Percentiles rank a stretch among this genome's conserved stretches.
Evolutionary conservation across 306 rosid genomes (phyloP).

Genomic region (Sicyos edulis): DNA sequence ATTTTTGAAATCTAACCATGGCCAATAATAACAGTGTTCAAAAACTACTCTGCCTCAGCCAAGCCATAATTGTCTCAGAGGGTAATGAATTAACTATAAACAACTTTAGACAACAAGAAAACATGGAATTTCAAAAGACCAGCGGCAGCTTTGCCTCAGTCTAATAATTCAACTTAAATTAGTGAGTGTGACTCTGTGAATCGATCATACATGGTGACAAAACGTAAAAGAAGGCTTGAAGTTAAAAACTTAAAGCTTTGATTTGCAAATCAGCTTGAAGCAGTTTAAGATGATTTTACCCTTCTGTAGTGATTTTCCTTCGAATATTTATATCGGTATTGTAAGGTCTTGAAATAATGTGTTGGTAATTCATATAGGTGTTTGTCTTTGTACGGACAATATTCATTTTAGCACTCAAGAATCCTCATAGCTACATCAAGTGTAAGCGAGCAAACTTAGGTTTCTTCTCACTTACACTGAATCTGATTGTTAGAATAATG

Average conservation of each 20-base stretch:
- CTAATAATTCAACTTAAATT: not conserved
- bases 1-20: not conserved
- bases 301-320: not conserved
- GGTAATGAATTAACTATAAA: not conserved
- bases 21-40: not conserved
- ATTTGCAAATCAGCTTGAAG: not conserved
- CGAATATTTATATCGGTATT: not conserved
- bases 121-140: constrained; percentile 5
- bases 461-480: too few relatives aligned
- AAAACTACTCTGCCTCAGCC: not conserved
- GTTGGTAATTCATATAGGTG: not conserved
- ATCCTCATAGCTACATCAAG: not conserved
- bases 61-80: not conserved
- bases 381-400: not conserved
- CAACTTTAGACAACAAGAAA: not conserved
- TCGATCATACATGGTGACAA: not conserved
- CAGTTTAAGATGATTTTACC: not conserved
- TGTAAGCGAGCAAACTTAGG: too few relatives aligned
- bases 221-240: not conserved
- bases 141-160: not conserved
- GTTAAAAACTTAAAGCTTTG: not conserved
- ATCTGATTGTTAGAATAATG: not conserved
- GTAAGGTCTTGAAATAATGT: not conserved
- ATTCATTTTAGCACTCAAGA: not conserved
- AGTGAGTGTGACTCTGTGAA: not conserved